Base-by-base conservation (phyloP, 306 rosid genomes). In the Malus asiatica region DNA sequence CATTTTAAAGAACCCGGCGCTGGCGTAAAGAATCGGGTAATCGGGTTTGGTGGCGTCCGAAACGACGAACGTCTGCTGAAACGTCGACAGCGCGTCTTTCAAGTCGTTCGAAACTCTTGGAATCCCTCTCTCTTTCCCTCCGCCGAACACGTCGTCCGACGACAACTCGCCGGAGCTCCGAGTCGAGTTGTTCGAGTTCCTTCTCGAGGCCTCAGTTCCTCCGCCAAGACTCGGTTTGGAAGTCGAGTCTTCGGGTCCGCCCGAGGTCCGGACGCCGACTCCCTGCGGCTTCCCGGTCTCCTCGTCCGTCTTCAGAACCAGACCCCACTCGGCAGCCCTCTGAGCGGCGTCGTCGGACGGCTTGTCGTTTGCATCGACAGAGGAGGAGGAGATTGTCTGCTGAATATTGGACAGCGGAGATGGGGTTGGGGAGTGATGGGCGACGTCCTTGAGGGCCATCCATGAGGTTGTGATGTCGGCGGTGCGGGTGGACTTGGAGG, bases 271-370 rank as follows among this genome's bases (percentile, higher is more conserved):
- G 55, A 84, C 93, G 0, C 73, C 65, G 13, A 95, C 98, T 4
- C 95, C 96, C 15, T 89, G 96, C 12, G 88, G 97, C 85, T 82
- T 89, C 9, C 98, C 98, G 1, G 96, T 95, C 82, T 89, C 92
- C 4, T 82, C 75, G 66, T 95, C 98, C 1, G 97, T 92, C 66
- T 81, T 90, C 66, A 95, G 89, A 5, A 95, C 87, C 71, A 95
- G 27, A 0, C 98, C 98, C 98, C 98, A 95, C 84, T 95, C 98
- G 9, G 98, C 96, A 0, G 98, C 98, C 60, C 98, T 84, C 87
- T 85, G 81, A 23, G 83, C 97, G 1, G 96, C 97, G 18, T 42
- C 38, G 3, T 89, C 68, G 20, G 76, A 5, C 8, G 78, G 62
- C 64, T 76, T 80, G 4, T 87, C 93, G 57, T 51, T 73, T 51